A percentile compares a stretch with the other conserved stretches of the same genome.
These are phyloP conservation scores for Amylostereum areolatum DNA, from an alignment of 1,284 basidiomycete genomes.

Conservation along the genomic window DNA sequence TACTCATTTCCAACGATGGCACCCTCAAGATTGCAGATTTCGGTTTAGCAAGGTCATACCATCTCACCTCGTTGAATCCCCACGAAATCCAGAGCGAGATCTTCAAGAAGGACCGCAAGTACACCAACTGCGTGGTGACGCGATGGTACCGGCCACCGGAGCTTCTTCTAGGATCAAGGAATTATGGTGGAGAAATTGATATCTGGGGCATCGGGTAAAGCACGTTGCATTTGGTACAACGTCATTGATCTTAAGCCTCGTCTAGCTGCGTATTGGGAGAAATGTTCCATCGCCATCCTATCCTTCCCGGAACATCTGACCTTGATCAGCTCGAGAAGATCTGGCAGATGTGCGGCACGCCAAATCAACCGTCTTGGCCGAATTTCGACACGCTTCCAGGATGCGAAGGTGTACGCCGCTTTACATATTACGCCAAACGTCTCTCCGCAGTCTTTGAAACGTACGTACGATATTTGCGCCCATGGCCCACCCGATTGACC, in stretches of 20 bases:
- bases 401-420: conserved; percentile 72
- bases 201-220: conserved; percentile 96
- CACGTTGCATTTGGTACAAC: conserved; percentile 11
- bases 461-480: conserved; percentile 30
- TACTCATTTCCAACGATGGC: conserved; percentile 88
- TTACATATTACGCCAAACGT: conserved; percentile 43
- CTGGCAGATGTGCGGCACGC: conserved; percentile 83
- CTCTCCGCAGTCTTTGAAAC: conserved; percentile 54
- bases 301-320: conserved; percentile 85
- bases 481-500: conserved; percentile 10
- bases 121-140: conserved; percentile 99
- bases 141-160: conserved; percentile 98
- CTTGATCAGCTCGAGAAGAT: conserved; percentile 90
- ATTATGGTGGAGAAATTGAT: conserved; percentile 93
- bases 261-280: conserved; percentile 88
- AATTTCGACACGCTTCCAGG: conserved; percentile 76
- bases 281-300: conserved; percentile 88
- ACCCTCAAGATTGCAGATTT: conserved; percentile 92
- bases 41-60: conserved; percentile 83
- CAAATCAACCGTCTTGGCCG: conserved; percentile 79
- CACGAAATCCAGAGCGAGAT: conserved; percentile 32
- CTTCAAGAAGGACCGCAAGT: conserved; percentile 58
- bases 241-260: conserved; percentile 7
- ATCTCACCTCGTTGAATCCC: conserved; percentile 40
- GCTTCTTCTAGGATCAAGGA: conserved; percentile 81